Evolutionary conservation across 2,329 filamentous ascomycete species (phyloP), one percentile per base, ranked within the genome.

Genomic region (Xylariaceae sp.): DNA sequence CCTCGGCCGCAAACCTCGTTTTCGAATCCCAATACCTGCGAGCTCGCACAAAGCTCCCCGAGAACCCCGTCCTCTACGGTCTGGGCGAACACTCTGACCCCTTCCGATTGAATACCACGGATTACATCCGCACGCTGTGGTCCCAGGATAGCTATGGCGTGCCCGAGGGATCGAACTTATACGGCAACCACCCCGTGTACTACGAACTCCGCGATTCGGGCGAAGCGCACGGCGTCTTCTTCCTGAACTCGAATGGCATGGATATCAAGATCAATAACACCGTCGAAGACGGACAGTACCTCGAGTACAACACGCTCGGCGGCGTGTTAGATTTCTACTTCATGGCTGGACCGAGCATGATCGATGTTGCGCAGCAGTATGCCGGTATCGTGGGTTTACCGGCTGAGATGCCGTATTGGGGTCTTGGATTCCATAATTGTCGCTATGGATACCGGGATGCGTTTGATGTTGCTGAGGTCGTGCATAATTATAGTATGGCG

Each of bases 1-100:
- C 88, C 0, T 84, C 84, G 0, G 86, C 80, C 0, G 81, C 82
- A 3, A 77, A 79, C 7, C 75, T 94, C 9, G 77, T 94, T 49
- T 94, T 92, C 66, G 87, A 94, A 74, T 84, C 84, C 9, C 89
- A 94, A 72, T 94, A 91, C 67, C 73, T 94, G 23, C 83, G 86
- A 17, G 77, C 93, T 60, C 82, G 88, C 49, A 92, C 89, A 1
- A 82, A 78, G 61, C 77, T 94, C 9, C 89, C 90, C 0, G 73
- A 82, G 0, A 77, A 85, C 56, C 88, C 89, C 0, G 84, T 88
- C 66, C 75, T 94, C 4, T 94, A 94, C 69, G 90, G 90, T 0
- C 79, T 93, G 1, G 90, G 90, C 41, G 89, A 93, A 73, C 88
- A 91, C 70, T 86, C 83, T 2, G 89, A 92, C 65, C 78, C 85